Evolutionary conservation across 371 early-diverging fungal species (phyloP), one percentile per base, ranked within the genome.

Genomic region (Zychaea mexicana): DNA sequence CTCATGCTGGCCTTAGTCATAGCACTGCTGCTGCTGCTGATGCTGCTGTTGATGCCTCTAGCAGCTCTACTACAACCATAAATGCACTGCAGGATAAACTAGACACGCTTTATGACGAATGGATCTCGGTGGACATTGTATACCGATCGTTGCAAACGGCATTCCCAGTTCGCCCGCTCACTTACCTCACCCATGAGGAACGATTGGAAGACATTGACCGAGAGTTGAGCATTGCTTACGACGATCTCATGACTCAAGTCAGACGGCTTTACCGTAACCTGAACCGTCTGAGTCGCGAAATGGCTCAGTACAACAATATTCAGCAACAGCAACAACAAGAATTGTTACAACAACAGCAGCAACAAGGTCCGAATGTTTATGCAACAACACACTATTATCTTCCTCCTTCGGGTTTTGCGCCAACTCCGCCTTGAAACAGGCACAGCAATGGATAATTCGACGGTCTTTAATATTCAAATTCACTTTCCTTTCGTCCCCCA

Each of bases 221-320:
- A 7, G 71, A 71, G 26, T 32, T 66, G n/a, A 63, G 67, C 36
- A 64, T 71, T 53, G 67, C 71, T 6, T 67, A 67, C 27, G 71
- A 71, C 49, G 67, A 71, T 22, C 28, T 71, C 12, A 63, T 63
- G 61, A 64, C 71, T 3, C 71, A 71, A 36, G 64, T 71, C 17
- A 66, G 71, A 19, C 42, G 62, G 3, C 55, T 71, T 13, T 61
- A 67, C 60, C 60, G 71, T n/a, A 53, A 60, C 8, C 45, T 71
- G 2, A 64, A 64, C n/a, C 57, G 61, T 1, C 53, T 71, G 42
- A 38, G 62, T 39, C 52, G 60, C 24, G 68, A 76, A 26, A 63
- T 69, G 61, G 46, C 45, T 30, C 59, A 58, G n/a, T 58, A 42
- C 30, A 42, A 42, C n/a, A 6, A 17, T 42, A n/a, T n/a, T n/a